These are phyloP conservation scores for Galeopsis tetrahit DNA, from an alignment of 257 asterid genomes.

Conservation along the genomic window DNA sequence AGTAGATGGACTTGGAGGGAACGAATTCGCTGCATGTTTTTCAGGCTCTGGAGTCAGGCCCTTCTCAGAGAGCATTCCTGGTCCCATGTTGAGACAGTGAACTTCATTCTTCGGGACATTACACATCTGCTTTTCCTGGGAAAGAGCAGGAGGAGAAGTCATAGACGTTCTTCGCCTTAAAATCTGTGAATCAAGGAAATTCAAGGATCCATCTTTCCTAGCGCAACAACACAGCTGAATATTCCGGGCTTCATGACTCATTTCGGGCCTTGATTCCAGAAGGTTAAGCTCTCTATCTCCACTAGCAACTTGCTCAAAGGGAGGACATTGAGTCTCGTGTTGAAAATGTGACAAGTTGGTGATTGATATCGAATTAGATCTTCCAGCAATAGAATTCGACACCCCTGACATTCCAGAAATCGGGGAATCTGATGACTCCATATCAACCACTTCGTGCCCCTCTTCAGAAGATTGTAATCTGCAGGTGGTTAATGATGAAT, in stretches of 20 bases:
- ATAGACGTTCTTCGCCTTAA: slow-evolving; percentile 39
- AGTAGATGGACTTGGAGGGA: slow-evolving; percentile 59
- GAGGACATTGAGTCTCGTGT: slow-evolving; percentile 39
- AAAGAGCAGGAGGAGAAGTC: slow-evolving; percentile 42
- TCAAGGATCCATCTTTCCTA: slow-evolving; percentile 58
- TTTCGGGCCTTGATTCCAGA: slow-evolving; percentile 41
- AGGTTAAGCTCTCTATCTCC: slow-evolving; percentile 37
- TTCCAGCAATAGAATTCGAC: slow-evolving; percentile 56
- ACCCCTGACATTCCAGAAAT: slow-evolving; percentile 60
- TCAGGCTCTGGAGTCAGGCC: slow-evolving; percentile 37
- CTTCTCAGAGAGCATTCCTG: slow-evolving; percentile 38
- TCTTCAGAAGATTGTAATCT: slow-evolving; percentile 78
- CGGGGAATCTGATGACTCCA: slow-evolving; percentile 78
- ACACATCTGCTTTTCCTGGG: slow-evolving; percentile 39
- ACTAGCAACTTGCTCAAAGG: slow-evolving; percentile 32
- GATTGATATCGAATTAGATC: slow-evolving; percentile 52
- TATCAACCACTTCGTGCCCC: slow-evolving; percentile 60
- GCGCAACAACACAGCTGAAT: slow-evolving; percentile 70
- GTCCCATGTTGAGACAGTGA: slow-evolving; percentile 30
- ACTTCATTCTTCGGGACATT: slow-evolving; percentile 33
- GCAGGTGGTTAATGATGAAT: slow-evolving; percentile 75
- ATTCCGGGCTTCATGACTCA: slow-evolving; percentile 41
- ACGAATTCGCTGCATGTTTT: slow-evolving; percentile 29
- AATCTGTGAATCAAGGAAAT: slow-evolving; percentile 56
- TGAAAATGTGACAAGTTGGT: slow-evolving; percentile 40